phyloP scores from a whole-genome alignment of 768 basidiomycete species.

The Paxillus ammoniavirescens region DNA sequence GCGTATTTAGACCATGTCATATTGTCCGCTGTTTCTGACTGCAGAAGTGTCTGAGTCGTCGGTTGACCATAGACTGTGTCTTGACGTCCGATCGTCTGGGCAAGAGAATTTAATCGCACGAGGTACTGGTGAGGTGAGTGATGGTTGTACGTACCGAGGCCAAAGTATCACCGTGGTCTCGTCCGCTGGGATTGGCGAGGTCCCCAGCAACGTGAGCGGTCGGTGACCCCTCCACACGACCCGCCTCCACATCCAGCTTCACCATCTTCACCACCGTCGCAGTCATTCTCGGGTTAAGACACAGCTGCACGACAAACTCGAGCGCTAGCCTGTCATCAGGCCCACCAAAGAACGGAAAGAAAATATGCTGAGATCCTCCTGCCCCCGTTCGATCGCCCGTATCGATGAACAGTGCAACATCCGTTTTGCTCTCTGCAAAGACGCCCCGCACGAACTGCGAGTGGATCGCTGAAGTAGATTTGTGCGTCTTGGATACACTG shows the following conservation, averaged over 20 bases:
- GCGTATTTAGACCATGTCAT: slow-evolving; percentile 70
- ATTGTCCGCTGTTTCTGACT: slow-evolving; percentile 84
- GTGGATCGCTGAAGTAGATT: slow-evolving; percentile 55
- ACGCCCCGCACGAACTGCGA: slow-evolving; percentile 83
- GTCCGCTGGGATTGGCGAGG: slow-evolving; percentile 2
- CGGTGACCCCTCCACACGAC: slow-evolving; percentile 9
- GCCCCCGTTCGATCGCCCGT: slow-evolving; percentile 37
- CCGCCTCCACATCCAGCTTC: slow-evolving; percentile 42
- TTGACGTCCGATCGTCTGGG: slow-evolving; percentile 40
- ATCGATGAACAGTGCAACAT: slow-evolving; percentile 87
- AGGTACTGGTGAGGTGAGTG: neutral
- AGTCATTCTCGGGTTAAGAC: slow-evolving; percentile 58
- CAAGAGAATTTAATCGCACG: neutral
- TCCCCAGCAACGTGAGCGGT: slow-evolving; percentile 25
- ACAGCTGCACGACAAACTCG: slow-evolving; percentile 82
- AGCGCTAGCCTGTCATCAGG: slow-evolving; percentile 89
- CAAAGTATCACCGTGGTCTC: slow-evolving; percentile 40
- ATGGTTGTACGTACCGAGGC: slow-evolving; percentile 41
- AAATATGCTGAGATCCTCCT: slow-evolving; percentile 57
- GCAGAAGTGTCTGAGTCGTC: slow-evolving; percentile 63
- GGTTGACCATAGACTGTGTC: slow-evolving; percentile 72
- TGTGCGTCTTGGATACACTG: slow-evolving; percentile 30
- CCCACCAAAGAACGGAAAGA: slow-evolving; percentile 92
- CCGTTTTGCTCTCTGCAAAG: slow-evolving; percentile 65
- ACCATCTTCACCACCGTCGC: slow-evolving; percentile 75